Evolutionary conservation across 2,329 filamentous ascomycete species (phyloP), one percentile per base, ranked within the genome.

Genomic region (Aureobasidium vineae): DNA sequence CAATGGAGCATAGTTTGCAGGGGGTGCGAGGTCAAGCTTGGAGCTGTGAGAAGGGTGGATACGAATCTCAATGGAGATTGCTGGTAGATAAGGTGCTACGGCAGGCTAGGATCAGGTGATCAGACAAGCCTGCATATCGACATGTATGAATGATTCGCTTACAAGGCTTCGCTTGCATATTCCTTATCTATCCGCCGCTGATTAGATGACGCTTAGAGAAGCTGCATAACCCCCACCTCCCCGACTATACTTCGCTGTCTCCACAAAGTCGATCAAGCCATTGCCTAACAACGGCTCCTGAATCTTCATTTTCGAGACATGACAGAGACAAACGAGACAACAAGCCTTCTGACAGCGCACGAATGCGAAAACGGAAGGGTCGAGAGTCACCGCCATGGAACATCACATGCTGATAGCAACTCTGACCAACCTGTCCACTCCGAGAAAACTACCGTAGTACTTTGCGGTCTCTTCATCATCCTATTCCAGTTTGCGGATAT

Each of bases 401-500:
- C 43, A 23, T 23, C 43, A 47, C 19, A 47, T 15, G 2, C 43
- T 11, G 43, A 23, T 2, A 5, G n/a, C 43, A 23, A 50, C 5
- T 26, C 26, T 11, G 21, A 26, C 45, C n/a, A 23, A 10, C 11
- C 8, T n/a, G 8, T 7, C 23, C 47, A n/a, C 26, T 16, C 47
- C 8, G 47, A 26, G 0, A 50, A 2, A 7, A 7, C 26, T 7
- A 50, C 47, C 15, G 26, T 50, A 4, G 3, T 50, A 11, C 47
- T 50, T 4, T 26, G 23, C 21, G 21, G 47, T 2, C 21, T 50
- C 15, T 50, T 50, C 26, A 19, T 54, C 10, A 31, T 54, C 5
- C 28, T 47, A 4, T 64, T 64, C 23, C 31, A 64, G 21, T 41
- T 64, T 23, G 61, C 61, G 2, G 49, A 52, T n/a, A 54, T 64